Percentiles rank a stretch among this genome's conserved stretches.
phyloP scores from a whole-genome alignment of 106 monocot species.

The Platanthera zijinensis region DNA sequence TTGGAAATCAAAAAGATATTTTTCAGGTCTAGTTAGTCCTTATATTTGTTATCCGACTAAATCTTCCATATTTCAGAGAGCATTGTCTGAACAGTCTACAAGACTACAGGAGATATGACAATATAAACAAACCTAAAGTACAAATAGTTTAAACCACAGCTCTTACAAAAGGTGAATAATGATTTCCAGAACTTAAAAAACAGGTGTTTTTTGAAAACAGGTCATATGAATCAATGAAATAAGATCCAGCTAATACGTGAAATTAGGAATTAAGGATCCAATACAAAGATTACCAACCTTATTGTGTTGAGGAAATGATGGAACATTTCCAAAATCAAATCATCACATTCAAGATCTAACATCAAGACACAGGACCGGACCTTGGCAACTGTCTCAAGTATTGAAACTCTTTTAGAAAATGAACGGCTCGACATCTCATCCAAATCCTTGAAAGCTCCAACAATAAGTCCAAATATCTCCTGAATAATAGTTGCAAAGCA shows the following conservation, averaged over 20 bases:
- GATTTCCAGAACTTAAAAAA: background rate
- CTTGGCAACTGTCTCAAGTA: constrained; percentile 81
- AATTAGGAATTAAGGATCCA: background rate
- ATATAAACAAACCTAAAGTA: background rate
- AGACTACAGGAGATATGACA: background rate
- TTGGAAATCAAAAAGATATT: background rate
- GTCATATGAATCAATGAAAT: background rate
- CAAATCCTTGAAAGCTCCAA: constrained; percentile 53
- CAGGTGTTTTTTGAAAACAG: background rate
- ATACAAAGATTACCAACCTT: constrained; percentile 29
- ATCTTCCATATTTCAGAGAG: background rate
- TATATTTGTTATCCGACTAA: background rate
- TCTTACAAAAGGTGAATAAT: background rate
- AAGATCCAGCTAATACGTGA: background rate
- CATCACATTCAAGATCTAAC: constrained; percentile 84
- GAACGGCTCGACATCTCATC: constrained; percentile 47
- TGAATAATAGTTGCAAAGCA: constrained; percentile 8
- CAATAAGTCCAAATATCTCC: constrained; percentile 63
- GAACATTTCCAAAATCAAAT: constrained; percentile 67
- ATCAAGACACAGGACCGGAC: constrained; percentile 73
- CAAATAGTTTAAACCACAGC: background rate
- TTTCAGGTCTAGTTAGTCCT: background rate
- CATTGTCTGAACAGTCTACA: background rate
- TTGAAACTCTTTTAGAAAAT: constrained; percentile 54
- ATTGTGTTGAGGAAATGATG: constrained; percentile 58